These are phyloP conservation scores for Effrenium voratum DNA, from an alignment of 73 alveolate species.

Conservation along the genomic window DNA sequence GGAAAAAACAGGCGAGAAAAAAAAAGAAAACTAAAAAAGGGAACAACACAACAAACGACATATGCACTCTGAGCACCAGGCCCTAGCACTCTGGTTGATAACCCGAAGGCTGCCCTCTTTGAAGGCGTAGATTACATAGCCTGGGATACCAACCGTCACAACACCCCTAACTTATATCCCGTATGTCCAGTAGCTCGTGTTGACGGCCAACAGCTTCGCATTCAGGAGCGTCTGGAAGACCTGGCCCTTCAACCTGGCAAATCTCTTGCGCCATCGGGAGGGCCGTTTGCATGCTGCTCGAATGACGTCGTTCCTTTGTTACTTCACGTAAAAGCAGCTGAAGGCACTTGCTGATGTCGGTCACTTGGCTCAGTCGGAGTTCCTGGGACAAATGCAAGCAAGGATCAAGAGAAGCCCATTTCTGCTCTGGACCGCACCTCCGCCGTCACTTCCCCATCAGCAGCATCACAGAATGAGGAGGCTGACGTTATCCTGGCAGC, in stretches of 20 bases:
- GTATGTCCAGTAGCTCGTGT: slow-evolving; percentile 12
- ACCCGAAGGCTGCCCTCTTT: slow-evolving; percentile 80
- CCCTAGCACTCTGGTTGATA: slow-evolving; percentile 79
- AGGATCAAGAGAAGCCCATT: background rate
- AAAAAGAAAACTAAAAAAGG: no score
- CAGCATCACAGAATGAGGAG: slow-evolving; percentile 25
- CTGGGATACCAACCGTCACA: background rate
- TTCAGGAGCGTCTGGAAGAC: slow-evolving; percentile 50
- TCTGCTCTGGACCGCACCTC: slow-evolving; percentile 3
- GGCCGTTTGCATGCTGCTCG: no score
- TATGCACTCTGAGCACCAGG: no score
- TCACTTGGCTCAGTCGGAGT: slow-evolving; percentile 21
- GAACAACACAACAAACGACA: no score
- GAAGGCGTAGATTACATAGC: slow-evolving; percentile 67
- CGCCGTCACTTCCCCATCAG: slow-evolving; percentile 51
- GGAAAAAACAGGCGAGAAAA: no score
- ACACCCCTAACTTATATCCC: background rate
- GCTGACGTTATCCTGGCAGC: slow-evolving; percentile 12
- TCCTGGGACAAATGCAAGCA: background rate
- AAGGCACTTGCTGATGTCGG: slow-evolving; percentile 71
- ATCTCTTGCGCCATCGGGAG: no score
- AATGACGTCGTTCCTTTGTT: no score
- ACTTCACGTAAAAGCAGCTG: no score
- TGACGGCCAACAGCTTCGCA: slow-evolving; percentile 71
- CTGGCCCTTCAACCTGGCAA: slow-evolving; percentile 44